Evolutionary conservation across 495 filamentous ascomycete species (phyloP), one percentile per base, ranked within the genome.

Genomic region (Astrocystis sublimbata): DNA sequence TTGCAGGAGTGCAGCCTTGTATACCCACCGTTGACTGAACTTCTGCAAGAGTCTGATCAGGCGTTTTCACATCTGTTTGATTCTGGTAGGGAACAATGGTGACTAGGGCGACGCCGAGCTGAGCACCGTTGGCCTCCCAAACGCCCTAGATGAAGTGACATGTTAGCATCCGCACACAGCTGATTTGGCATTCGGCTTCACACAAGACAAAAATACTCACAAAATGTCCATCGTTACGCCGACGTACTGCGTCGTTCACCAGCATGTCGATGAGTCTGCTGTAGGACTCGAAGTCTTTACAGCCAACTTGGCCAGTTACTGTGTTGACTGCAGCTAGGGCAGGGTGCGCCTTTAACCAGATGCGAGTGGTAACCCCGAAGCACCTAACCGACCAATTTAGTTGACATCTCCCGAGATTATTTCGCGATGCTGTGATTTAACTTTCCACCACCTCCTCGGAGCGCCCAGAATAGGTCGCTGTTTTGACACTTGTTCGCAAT

Each of bases 391-490:
- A 6, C 4, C 7, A 26, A 38, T 15, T 54, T 40, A 26, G 19
- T 40, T 26, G n/a, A n/a, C 17, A 26, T 38, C 2, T 1, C 7
- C 19, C 17, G 41, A 43, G 17, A 21, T 21, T n/a, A 21, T 10
- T 43, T 3, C 41, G 17, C 6, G 6, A 23, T n/a, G 17, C 2
- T 43, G 0, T 43, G 17, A 19, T 10, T 54, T 8, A 6, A 23
- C 51, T 38, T 40, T 38, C 68, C 70, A 36, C 72, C 72, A 15
- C 74, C 74, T n/a, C 75, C 75, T 8, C 72, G 66, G 10, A 78
- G 23, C 2, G 79, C 68, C 60, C 67, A 85, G 69, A 81, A 86
- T 3, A 88, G 76, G 64, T 87, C 83, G 2, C 74, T 21, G 58
- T 86, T 69, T 13, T 69, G 60, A 2, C 56, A 66, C 36, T 70